phyloP scores from a whole-genome alignment of 106 monocot species.

The Gastrodia elata region DNA sequence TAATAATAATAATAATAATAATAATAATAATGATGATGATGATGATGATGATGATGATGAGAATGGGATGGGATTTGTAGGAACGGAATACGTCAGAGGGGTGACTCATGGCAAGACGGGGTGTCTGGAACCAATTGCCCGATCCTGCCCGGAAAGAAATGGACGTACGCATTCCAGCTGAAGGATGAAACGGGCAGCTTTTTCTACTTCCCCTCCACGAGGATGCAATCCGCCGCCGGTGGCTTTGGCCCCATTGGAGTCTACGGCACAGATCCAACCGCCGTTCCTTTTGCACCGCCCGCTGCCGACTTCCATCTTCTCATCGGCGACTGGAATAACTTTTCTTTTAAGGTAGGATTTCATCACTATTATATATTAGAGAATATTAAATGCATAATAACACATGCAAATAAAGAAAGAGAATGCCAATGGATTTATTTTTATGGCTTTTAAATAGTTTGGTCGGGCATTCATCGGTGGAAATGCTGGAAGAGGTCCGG shows the following conservation, averaged over 20 bases:
- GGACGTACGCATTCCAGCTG: conserved; percentile 15
- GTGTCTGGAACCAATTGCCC: conserved; percentile 23
- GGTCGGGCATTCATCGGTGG: neutral
- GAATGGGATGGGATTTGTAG: neutral
- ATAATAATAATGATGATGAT: no score
- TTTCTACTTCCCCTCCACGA: conserved; percentile 22
- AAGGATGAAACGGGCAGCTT: conserved; percentile 21
- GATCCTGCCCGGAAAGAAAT: conserved; percentile 8
- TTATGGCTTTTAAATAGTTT: neutral
- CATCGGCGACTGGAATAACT: conserved; percentile 28
- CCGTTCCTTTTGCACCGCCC: conserved; percentile 23
- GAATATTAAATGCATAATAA: no score
- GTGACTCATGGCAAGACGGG: conserved; percentile 22
- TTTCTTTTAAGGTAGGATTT: conserved; percentile 26
- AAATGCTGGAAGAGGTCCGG: neutral
- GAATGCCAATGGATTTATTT: neutral
- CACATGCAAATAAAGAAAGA: neutral
- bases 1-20: no score
- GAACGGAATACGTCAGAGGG: conserved; percentile 19
- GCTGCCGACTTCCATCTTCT: conserved; percentile 32
- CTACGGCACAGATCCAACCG: conserved; percentile 14
- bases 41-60: no score
- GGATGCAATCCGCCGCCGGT: conserved; percentile 18
- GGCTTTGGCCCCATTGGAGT: conserved; percentile 20
- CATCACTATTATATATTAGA: no score